These are phyloP conservation scores for Musa troglodytarum DNA, from an alignment of 176 grass and related monocot genomes.

Conservation along the genomic window DNA sequence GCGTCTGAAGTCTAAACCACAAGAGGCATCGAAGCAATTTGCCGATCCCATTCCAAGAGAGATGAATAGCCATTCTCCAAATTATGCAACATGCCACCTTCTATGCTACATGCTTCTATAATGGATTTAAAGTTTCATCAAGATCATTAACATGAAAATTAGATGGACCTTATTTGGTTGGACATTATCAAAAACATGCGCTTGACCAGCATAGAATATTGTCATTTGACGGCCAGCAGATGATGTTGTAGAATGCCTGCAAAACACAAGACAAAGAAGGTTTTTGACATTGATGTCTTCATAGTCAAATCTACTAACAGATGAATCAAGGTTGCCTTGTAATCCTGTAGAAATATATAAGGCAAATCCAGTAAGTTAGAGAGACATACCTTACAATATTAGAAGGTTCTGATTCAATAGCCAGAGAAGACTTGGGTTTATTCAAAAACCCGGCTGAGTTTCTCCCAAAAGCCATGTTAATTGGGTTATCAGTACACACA, in stretches of 20 bases:
- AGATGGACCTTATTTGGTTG: conserved; percentile 19
- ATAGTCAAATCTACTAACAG: not conserved
- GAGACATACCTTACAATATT: not conserved
- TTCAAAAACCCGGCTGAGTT: not conserved
- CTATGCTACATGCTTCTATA: not conserved
- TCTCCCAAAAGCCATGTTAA: not conserved
- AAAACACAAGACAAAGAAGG: not conserved
- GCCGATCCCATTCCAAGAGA: too few species aligned
- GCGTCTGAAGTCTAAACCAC: too few species aligned
- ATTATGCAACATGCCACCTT: not conserved
- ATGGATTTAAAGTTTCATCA: not conserved
- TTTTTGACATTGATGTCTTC: not conserved
- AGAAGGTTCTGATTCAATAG: not conserved
- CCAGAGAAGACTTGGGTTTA: not conserved
- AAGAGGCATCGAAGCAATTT: too few species aligned
- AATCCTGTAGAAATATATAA: not conserved
- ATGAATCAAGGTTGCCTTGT: not conserved
- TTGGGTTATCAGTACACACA: not conserved
- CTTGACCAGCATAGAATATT: conserved; percentile 27
- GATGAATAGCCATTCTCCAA: too few species aligned
- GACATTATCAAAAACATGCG: conserved; percentile 25
- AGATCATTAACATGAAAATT: not conserved
- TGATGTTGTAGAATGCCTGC: not conserved
- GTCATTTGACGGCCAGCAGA: conserved; percentile 21
- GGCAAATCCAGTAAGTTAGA: not conserved